These are phyloP conservation scores for Exophiala mesophila DNA, from an alignment of 2,329 filamentous ascomycete species.

Conservation along the genomic window DNA sequence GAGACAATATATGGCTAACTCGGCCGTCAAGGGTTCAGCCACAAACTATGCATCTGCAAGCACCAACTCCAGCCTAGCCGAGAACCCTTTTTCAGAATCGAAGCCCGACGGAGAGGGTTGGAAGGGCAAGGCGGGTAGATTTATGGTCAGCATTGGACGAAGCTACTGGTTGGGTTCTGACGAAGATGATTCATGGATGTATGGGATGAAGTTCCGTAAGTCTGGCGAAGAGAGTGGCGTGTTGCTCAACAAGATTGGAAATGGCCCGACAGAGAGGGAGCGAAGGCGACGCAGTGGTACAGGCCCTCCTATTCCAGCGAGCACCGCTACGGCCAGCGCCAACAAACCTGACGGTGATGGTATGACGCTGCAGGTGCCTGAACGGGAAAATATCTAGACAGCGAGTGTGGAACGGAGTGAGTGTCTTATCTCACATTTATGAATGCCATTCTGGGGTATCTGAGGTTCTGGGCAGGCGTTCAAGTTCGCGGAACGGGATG, in stretches of 20 bases:
- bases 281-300: slow-evolving; percentile 58
- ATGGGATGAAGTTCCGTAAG: slow-evolving; percentile 48
- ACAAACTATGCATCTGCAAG: slow-evolving; percentile 44
- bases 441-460: too few species aligned
- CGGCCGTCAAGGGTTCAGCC: slow-evolving; percentile 33
- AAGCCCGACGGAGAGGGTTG: slow-evolving; percentile 74
- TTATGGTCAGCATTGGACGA: slow-evolving; percentile 68
- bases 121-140: slow-evolving; percentile 70
- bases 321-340: slow-evolving; percentile 7
- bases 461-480: too few species aligned
- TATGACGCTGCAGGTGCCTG: slow-evolving; percentile 21
- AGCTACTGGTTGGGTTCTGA: slow-evolving; percentile 74
- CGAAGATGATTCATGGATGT: slow-evolving; percentile 41
- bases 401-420: too few species aligned
- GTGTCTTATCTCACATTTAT: too few species aligned
- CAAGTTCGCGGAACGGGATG: too few species aligned
- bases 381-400: slow-evolving; percentile 11
- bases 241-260: slow-evolving; percentile 40
- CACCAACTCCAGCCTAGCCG: slow-evolving; percentile 43
- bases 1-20: slow-evolving; percentile 59
- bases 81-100: slow-evolving; percentile 65
- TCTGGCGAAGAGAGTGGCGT: slow-evolving; percentile 39
- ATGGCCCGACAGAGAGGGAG: slow-evolving; percentile 50
- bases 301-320: slow-evolving; percentile 40
- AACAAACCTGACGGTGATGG: slow-evolving; percentile 13